Conservation (phyloP, 2,329 filamentous ascomycete genomes). For the Paracoccidioides lutzii region DNA sequence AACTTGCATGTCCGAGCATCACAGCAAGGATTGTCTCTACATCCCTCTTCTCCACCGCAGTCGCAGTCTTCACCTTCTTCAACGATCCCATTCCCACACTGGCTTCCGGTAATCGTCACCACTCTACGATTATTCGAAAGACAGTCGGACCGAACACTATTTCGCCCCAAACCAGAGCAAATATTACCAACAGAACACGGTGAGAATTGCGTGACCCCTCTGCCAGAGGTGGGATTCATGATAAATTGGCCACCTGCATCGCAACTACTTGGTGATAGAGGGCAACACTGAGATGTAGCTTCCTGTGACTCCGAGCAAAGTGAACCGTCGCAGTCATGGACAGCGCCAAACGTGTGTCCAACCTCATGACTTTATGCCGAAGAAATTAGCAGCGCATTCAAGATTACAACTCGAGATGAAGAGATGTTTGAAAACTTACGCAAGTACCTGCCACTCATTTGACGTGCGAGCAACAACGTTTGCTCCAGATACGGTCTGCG, state of each 20-base stretch:
- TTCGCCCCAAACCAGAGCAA: conserved; percentile 68
- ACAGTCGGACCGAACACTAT: conserved; percentile 63
- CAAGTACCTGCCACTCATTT: conserved; percentile 87
- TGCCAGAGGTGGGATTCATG: conserved; percentile 84
- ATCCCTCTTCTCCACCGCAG: conserved; percentile 65
- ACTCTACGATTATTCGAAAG: conserved; percentile 78
- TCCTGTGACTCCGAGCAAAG: conserved; percentile 53
- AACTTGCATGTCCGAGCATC: conserved; percentile 79
- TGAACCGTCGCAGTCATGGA: conserved; percentile 71
- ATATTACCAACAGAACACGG: conserved; percentile 86
- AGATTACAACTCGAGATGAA: background rate
- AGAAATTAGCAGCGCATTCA: background rate
- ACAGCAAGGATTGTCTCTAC: conserved; percentile 68
- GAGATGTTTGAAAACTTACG: conserved; percentile 25
- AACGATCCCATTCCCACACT: conserved; percentile 95
- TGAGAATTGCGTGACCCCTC: conserved; percentile 66
- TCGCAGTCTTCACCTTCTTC: conserved; percentile 91
- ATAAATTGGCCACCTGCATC: conserved; percentile 69
- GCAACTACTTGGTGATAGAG: conserved; percentile 53
- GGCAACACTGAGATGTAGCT: conserved; percentile 63
- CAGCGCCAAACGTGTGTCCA: conserved; percentile 85
- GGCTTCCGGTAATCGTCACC: conserved; percentile 63
- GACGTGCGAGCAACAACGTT: conserved; percentile 78
- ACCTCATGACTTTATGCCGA: conserved; percentile 51
- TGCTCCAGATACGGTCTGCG: conserved; percentile 63